A percentile compares a stretch with the other conserved stretches of the same genome.
These are phyloP conservation scores for Tylopilus sp. DNA, from an alignment of 768 basidiomycete species.

Conservation along the genomic window DNA sequence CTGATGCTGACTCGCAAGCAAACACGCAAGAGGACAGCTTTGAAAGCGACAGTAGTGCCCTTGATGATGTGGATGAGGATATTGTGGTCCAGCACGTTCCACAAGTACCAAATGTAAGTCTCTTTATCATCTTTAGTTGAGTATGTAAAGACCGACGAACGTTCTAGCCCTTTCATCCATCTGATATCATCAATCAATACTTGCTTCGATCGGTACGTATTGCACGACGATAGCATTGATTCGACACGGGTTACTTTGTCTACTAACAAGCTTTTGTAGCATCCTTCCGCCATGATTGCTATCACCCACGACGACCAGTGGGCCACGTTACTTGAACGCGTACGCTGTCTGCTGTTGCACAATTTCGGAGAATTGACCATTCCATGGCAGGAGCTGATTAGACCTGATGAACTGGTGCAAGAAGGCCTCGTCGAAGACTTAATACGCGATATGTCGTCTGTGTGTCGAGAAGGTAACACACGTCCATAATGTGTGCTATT, in stretches of 20 bases:
- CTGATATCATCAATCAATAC: not conserved
- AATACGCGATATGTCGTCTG: not conserved
- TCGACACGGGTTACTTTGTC: not conserved
- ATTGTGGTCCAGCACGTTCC: not conserved
- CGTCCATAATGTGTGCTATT: not conserved
- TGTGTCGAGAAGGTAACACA: not conserved
- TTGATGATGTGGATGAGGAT: not conserved
- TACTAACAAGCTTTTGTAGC: not conserved
- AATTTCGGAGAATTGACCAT: not conserved
- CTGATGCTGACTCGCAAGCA: not conserved
- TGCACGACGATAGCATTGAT: not conserved
- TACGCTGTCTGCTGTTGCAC: not conserved
- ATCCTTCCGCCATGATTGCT: not conserved
- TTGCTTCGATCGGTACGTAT: not conserved
- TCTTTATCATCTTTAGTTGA: not conserved
- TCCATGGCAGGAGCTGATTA: not conserved
- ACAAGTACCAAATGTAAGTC: not conserved
- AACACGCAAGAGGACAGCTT: not conserved
- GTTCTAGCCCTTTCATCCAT: not conserved
- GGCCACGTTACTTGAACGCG: not conserved
- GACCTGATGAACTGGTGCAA: not conserved
- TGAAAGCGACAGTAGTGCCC: not conserved
- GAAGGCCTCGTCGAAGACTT: not conserved
- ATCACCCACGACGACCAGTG: not conserved
- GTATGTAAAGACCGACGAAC: not conserved